A percentile compares a stretch with the other conserved stretches of the same genome.
Evolutionary conservation across 2,329 filamentous ascomycete genomes (phyloP).

Genomic region (Fusarium miscanthi): DNA sequence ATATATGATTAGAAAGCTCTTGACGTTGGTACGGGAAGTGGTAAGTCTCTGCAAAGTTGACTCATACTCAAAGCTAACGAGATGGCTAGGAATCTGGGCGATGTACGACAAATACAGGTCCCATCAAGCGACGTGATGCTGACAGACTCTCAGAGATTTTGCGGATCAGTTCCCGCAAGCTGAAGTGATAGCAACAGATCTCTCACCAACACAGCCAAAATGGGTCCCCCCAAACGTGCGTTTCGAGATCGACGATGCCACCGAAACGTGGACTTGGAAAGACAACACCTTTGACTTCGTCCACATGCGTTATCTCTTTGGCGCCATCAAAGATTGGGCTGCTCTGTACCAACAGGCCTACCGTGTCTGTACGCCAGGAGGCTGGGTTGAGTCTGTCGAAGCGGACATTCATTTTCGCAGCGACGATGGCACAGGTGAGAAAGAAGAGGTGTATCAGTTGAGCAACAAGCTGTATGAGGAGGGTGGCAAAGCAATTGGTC

Average conservation of each 20-base stretch:
- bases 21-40: conserved; percentile 18
- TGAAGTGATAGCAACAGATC: conserved; percentile 17
- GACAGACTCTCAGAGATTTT: not conserved
- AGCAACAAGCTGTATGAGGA: not conserved
- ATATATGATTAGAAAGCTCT: not conserved
- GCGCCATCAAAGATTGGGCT: conserved; percentile 14
- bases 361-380: conserved; percentile 11
- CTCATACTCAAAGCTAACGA: not conserved
- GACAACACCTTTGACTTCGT: conserved; percentile 13
- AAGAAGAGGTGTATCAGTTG: not conserved
- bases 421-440: conserved; percentile 8
- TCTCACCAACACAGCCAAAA: conserved; percentile 23
- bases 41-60: not conserved
- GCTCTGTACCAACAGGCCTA: conserved; percentile 15
- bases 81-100: conserved; percentile 11
- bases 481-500: not conserved
- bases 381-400: conserved; percentile 25
- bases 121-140: rapidly evolving
- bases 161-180: conserved; percentile 22
- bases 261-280: conserved; percentile 17
- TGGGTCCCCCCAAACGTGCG: conserved; percentile 26
- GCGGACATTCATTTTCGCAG: conserved; percentile 24
- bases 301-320: conserved; percentile 26
- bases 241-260: conserved; percentile 28
- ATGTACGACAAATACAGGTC: not conserved